These are phyloP conservation scores for Lachancea nothofagi DNA, from an alignment of 805 yeast species.

Conservation along the genomic window DNA sequence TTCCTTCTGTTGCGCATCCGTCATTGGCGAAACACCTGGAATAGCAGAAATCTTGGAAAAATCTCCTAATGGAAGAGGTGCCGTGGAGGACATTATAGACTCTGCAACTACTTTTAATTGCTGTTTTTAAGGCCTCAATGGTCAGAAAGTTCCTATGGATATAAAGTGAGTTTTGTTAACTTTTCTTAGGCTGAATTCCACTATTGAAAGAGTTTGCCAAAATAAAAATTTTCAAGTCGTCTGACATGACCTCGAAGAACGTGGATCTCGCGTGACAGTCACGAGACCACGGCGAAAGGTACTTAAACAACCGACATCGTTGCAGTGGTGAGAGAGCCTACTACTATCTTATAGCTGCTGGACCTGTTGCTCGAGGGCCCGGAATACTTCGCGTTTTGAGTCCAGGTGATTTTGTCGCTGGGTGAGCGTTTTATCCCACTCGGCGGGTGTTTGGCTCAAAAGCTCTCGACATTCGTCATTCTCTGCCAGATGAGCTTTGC, in stretches of 20 bases:
- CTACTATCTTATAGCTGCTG: constrained; percentile 1
- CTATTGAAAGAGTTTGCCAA: neutral
- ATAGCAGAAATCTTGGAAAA: constrained; percentile 57
- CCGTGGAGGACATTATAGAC: constrained; percentile 8
- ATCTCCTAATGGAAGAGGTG: constrained; percentile 53
- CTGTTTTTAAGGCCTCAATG: neutral
- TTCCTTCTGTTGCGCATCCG: constrained; percentile 45
- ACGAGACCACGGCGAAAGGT: neutral
- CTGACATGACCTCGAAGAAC: neutral
- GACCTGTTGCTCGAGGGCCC: constrained; percentile 13
- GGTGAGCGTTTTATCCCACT: constrained; percentile 26
- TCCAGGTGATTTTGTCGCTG: constrained; percentile 24
- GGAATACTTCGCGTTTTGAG: constrained; percentile 20
- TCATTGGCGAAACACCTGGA: constrained; percentile 50
- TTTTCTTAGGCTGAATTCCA: neutral
- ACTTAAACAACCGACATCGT: neutral
- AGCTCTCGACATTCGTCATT: constrained; percentile 28
- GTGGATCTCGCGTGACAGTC: neutral
- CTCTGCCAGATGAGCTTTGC: constrained; percentile 25
- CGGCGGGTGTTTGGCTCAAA: constrained; percentile 23
- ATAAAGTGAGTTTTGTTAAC: neutral
- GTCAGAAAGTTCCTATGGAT: neutral
- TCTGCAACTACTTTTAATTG: neutral
- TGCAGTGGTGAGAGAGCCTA: neutral
- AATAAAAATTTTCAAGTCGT: constrained; percentile 2